Evolutionary conservation across 2,329 filamentous ascomycete species (phyloP).

Genomic region (Clonostachys rhizophaga): DNA sequence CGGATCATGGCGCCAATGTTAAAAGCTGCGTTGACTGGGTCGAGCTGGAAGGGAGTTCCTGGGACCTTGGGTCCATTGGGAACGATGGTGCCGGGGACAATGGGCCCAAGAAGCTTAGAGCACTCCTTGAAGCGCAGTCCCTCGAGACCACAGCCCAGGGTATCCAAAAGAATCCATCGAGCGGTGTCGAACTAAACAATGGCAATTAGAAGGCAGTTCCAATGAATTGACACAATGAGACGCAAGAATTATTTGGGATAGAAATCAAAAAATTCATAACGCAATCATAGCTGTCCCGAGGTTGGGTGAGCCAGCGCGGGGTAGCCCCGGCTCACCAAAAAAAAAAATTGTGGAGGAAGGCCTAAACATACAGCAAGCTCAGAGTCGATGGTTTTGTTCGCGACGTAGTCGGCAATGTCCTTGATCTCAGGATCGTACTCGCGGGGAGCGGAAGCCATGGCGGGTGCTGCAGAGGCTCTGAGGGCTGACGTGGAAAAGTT

Average conservation of each 20-base stretch:
- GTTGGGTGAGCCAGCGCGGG: not conserved
- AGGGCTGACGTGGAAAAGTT: slow-evolving; percentile 45
- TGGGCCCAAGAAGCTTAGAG: slow-evolving; percentile 87
- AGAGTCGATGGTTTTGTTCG: slow-evolving; percentile 85
- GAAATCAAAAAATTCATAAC: no score
- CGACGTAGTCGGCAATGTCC: slow-evolving; percentile 93
- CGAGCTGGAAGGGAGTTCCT: slow-evolving; percentile 89
- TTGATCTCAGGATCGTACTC: slow-evolving; percentile 89
- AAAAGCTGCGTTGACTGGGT: slow-evolving; percentile 94
- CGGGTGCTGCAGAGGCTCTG: slow-evolving; percentile 41
- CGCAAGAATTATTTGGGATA: no score
- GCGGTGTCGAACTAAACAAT: slow-evolving; percentile 79
- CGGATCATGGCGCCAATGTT: slow-evolving; percentile 99
- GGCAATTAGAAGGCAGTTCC: slow-evolving; percentile 3
- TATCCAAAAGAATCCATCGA: slow-evolving; percentile 94
- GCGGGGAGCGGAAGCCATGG: slow-evolving; percentile 44
- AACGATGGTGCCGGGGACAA: slow-evolving; percentile 85
- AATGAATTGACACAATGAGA: not conserved
- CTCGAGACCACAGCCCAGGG: slow-evolving; percentile 93
- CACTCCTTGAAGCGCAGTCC: slow-evolving; percentile 94
- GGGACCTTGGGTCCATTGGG: slow-evolving; percentile 90
- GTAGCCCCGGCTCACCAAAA: slow-evolving; percentile 1
- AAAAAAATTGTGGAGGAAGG: not conserved
- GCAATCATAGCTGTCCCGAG: not conserved
- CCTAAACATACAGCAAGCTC: slow-evolving; percentile 75